These are phyloP conservation scores for Dioscorea cayenensis DNA, from an alignment of 116 monocot species.

Conservation along the genomic window DNA sequence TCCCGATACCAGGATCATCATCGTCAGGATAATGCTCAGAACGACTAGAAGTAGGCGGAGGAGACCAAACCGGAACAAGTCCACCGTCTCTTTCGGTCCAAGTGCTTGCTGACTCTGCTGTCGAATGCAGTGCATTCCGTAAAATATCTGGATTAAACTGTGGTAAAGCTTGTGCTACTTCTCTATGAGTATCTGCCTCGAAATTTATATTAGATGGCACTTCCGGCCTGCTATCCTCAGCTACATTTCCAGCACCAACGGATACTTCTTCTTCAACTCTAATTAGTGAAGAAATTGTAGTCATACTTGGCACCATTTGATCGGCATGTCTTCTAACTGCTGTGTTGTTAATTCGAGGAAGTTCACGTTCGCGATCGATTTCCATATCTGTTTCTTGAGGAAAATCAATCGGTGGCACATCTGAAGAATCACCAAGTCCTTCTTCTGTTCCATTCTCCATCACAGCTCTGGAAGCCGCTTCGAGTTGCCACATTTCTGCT, in stretches of 20 bases:
- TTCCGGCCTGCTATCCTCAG: constrained; percentile 46
- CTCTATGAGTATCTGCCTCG: constrained; percentile 13
- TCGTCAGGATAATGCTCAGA: constrained; percentile 33
- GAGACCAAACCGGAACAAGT: constrained; percentile 89
- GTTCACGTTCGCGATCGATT: constrained; percentile 40
- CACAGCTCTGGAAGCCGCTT: constrained; percentile 70
- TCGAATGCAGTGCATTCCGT: constrained; percentile 13
- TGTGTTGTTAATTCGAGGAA: constrained; percentile 18
- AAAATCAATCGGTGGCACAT: constrained; percentile 51
- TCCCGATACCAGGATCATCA: constrained; percentile 41
- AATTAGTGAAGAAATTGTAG: constrained; percentile 61
- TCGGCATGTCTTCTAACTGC: constrained; percentile 43
- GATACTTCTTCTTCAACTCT: constrained; percentile 54
- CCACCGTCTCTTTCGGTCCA: constrained; percentile 72
- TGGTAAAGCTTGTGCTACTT: constrained; percentile 10
- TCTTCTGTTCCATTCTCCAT: constrained; percentile 80
- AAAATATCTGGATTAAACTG: constrained; percentile 14
- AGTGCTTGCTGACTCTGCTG: constrained; percentile 49
- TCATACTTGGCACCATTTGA: constrained; percentile 89
- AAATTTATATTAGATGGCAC: constrained; percentile 47
- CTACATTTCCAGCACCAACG: constrained; percentile 13
- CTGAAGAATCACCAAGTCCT: constrained; percentile 90
- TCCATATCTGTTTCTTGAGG: constrained; percentile 79
- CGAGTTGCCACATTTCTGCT: constrained; percentile 77
- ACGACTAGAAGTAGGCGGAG: constrained; percentile 39